These are phyloP conservation scores for Podaxis sp. DNA, from an alignment of 768 basidiomycete genomes.

Conservation along the genomic window DNA sequence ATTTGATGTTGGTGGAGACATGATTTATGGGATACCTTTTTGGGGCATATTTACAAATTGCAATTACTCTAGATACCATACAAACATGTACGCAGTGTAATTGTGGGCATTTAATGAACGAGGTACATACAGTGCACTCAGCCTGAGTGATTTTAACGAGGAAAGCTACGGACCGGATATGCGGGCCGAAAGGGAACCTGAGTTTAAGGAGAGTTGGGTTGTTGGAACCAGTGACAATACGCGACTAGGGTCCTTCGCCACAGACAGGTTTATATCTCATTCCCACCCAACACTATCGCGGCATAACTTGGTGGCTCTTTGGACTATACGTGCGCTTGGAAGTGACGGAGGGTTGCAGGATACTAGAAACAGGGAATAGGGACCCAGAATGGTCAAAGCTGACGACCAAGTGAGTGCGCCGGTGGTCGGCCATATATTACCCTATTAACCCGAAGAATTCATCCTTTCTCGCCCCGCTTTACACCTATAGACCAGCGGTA, in stretches of 20 bases:
- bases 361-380: neutral
- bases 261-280: neutral
- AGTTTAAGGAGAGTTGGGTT: neutral
- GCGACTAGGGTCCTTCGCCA: conserved; percentile 2
- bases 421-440: too few species aligned
- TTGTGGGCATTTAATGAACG: neutral
- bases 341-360: neutral
- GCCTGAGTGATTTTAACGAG: neutral
- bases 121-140: neutral
- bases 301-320: neutral
- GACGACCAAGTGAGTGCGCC: conserved; percentile 1
- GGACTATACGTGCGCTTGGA: neutral
- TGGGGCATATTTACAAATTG: neutral
- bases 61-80: neutral
- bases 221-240: conserved; percentile 4
- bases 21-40: neutral
- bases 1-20: neutral
- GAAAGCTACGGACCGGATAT: neutral
- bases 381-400: conserved; percentile 1
- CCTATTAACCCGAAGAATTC: too few species aligned
- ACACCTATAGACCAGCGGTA: neutral
- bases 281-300: neutral
- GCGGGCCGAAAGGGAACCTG: conserved; percentile 7
- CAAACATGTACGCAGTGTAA: neutral
- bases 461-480: too few species aligned